These are phyloP conservation scores for Grigorovia jiainica DNA, from an alignment of 805 yeast genomes.

Conservation along the genomic window DNA sequence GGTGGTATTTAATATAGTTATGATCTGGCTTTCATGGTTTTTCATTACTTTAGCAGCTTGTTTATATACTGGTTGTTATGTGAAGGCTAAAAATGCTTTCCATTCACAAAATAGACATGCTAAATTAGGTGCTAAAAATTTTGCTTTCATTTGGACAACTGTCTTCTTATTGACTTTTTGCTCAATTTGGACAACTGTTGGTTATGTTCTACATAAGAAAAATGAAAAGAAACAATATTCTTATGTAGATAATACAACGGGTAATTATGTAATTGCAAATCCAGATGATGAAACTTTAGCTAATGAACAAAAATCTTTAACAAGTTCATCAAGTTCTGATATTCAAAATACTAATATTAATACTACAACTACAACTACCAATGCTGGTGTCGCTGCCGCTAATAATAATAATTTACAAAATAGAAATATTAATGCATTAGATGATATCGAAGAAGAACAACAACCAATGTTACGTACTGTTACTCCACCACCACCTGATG, in stretches of 20 bases:
- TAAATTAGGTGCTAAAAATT: constrained; percentile 37
- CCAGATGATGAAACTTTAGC: not conserved
- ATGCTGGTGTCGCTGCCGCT: not conserved
- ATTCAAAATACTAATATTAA: too few relatives aligned
- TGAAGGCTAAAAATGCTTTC: constrained; percentile 43
- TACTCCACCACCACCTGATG: not conserved
- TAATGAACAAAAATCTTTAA: not conserved
- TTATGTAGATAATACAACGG: constrained; percentile 1
- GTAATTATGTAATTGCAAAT: too few relatives aligned
- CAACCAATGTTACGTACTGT: not conserved
- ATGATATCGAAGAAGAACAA: not conserved
- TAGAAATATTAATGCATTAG: too few relatives aligned
- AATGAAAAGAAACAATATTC: constrained; percentile 2
- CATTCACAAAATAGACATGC: constrained; percentile 34
- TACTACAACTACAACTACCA: not conserved
- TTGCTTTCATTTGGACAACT: constrained; percentile 54
- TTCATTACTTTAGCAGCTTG: constrained; percentile 39
- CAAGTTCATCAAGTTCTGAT: too few relatives aligned
- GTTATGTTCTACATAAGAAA: constrained; percentile 6
- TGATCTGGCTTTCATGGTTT: constrained; percentile 32
- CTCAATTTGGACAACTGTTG: constrained; percentile 16
- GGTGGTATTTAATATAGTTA: constrained; percentile 14
- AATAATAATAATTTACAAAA: too few relatives aligned
- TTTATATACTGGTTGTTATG: constrained; percentile 46
- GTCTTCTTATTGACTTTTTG: constrained; percentile 15